phyloP scores from a whole-genome alignment of 805 yeast species.

The Starmerella potacharoeniae region DNA sequence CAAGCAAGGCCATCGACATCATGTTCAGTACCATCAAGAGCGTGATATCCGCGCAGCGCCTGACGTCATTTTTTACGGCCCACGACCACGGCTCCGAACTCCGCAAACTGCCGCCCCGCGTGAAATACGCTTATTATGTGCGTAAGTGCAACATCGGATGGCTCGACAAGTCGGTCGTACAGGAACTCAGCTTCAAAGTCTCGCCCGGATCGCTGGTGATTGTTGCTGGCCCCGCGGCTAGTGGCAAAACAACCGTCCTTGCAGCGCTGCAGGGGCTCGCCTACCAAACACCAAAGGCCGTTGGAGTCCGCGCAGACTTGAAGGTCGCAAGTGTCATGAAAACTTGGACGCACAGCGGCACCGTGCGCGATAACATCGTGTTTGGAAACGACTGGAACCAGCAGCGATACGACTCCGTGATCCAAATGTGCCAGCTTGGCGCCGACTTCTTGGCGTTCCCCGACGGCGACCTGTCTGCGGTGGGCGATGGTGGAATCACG shows the following conservation, averaged over 20 bases:
- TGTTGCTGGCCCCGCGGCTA: slow-evolving; percentile 81
- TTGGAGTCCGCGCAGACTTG: slow-evolving; percentile 53
- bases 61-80: slow-evolving; percentile 38
- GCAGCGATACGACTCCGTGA: slow-evolving; percentile 45
- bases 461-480: slow-evolving; percentile 77
- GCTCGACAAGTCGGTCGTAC: slow-evolving; percentile 40
- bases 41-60: slow-evolving; percentile 28
- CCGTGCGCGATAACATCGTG: slow-evolving; percentile 61
- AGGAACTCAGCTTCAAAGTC: slow-evolving; percentile 35
- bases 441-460: slow-evolving; percentile 68
- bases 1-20: slow-evolving; percentile 33
- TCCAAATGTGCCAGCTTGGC: slow-evolving; percentile 63
- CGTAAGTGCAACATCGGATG: slow-evolving; percentile 56
- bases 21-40: not conserved
- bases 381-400: slow-evolving; percentile 79
- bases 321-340: slow-evolving; percentile 55
- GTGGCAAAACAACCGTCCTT: slow-evolving; percentile 79
- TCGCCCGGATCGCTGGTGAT: slow-evolving; percentile 69
- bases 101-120: not conserved
- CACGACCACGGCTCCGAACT: not conserved
- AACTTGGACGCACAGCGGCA: slow-evolving; percentile 89
- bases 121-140: slow-evolving; percentile 5
- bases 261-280: slow-evolving; percentile 72
- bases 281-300: slow-evolving; percentile 49
- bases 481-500: slow-evolving; percentile 91